These are phyloP conservation scores for Ascochyta lentis DNA, from an alignment of 2,329 filamentous ascomycete species.

Conservation along the genomic window DNA sequence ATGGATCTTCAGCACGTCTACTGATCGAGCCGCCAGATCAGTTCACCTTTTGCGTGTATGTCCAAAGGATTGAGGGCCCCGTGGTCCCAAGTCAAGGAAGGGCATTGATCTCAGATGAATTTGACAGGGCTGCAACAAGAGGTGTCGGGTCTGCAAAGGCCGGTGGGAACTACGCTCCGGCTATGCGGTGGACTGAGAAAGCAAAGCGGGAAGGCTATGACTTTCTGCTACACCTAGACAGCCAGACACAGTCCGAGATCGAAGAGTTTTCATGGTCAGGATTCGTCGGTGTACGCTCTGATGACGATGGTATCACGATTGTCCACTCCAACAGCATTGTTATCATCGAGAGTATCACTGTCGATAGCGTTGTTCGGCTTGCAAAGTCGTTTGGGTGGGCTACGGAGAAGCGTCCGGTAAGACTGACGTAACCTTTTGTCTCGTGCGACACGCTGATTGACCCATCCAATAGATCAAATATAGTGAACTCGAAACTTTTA, in stretches of 20 bases:
- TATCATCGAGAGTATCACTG: constrained; percentile 42
- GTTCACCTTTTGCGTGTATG: constrained; percentile 44
- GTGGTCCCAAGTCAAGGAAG: constrained; percentile 31
- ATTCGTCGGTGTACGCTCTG: constrained; percentile 40
- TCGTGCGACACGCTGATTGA: no score
- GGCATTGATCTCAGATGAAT: constrained; percentile 45
- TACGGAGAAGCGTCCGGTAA: constrained; percentile 37
- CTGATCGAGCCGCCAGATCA: constrained; percentile 33
- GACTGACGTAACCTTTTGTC: neutral
- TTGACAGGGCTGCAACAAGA: constrained; percentile 45
- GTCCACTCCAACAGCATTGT: constrained; percentile 41
- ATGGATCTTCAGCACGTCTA: constrained; percentile 32
- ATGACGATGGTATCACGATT: constrained; percentile 19
- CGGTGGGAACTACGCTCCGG: constrained; percentile 50
- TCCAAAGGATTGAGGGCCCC: constrained; percentile 16
- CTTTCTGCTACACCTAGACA: constrained; percentile 48
- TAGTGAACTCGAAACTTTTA: constrained; percentile 22
- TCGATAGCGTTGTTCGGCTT: constrained; percentile 30
- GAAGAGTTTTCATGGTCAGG: constrained; percentile 48
- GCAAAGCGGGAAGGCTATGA: constrained; percentile 37
- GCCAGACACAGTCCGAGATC: constrained; percentile 37
- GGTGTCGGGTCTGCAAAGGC: constrained; percentile 46
- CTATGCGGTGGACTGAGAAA: constrained; percentile 39
- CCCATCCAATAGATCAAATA: no score
- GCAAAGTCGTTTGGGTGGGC: constrained; percentile 42